phyloP scores from a whole-genome alignment of 2,329 filamentous ascomycete species.

The Cordyceps cicadae region DNA sequence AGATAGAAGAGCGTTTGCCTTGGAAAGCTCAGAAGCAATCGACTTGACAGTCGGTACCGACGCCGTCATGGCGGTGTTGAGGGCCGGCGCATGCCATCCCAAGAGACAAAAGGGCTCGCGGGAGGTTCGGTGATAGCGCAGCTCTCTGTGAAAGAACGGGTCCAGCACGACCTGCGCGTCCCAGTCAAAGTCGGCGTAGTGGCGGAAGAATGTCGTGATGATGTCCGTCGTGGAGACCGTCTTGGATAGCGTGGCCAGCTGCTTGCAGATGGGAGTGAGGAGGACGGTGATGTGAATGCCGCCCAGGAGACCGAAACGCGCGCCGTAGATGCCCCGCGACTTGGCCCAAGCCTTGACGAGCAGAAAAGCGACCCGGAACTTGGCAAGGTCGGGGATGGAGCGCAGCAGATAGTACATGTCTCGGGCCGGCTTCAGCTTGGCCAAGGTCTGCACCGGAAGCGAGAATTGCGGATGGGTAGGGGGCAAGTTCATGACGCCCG shows the following conservation, averaged over 20 bases:
- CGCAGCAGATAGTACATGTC: slow-evolving; percentile 53
- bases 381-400: slow-evolving; percentile 49
- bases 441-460: slow-evolving; percentile 46
- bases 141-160: slow-evolving; percentile 46
- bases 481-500: slow-evolving; percentile 37
- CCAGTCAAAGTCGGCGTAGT: slow-evolving; percentile 58
- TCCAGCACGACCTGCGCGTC: slow-evolving; percentile 46
- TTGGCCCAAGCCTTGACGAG: slow-evolving; percentile 56
- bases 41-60: slow-evolving; percentile 44
- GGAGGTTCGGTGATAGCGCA: slow-evolving; percentile 44
- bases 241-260: slow-evolving; percentile 31
- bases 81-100: slow-evolving; percentile 51
- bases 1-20: slow-evolving; percentile 34
- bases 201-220: slow-evolving; percentile 50
- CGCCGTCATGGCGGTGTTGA: slow-evolving; percentile 51
- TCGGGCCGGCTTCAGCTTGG: slow-evolving; percentile 55
- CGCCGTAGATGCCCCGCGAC: slow-evolving; percentile 53
- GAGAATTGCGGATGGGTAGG: slow-evolving; percentile 45
- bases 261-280: slow-evolving; percentile 52
- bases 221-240: slow-evolving; percentile 41
- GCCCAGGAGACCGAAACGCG: slow-evolving; percentile 56
- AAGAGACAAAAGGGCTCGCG: slow-evolving; percentile 56
- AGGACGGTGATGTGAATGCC: slow-evolving; percentile 58
- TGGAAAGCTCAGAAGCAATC: slow-evolving; percentile 42
- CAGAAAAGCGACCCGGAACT: slow-evolving; percentile 51